Evolutionary conservation across 176 grass and related monocot species (phyloP).

Genomic region (Triticum timopheevii): DNA sequence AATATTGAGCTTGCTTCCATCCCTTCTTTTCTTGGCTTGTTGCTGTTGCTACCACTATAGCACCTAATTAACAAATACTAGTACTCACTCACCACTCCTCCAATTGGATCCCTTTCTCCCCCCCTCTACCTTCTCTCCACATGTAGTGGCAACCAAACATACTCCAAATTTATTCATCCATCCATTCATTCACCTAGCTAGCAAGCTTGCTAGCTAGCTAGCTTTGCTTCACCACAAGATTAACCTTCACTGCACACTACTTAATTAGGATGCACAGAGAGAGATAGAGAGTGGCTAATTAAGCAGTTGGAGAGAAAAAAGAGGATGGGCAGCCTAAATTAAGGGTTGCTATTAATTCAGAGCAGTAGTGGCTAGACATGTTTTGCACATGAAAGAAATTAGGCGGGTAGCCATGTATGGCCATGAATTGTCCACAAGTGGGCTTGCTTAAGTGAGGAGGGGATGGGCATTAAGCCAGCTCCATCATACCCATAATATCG

Average conservation of each 20-base stretch:
- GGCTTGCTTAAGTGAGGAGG: not conserved
- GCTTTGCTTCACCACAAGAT: not conserved
- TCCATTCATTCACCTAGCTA: not conserved
- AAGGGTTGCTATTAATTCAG: conserved; percentile 23
- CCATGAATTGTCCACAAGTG: conserved; percentile 26
- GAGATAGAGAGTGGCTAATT: not conserved
- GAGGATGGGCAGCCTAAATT: conserved; percentile 18
- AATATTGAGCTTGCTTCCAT: conserved; percentile 42
- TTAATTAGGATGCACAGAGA: not conserved
- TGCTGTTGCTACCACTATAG: not conserved
- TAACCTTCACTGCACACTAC: not conserved
- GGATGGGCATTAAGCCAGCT: conserved; percentile 23
- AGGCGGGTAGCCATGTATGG: not conserved
- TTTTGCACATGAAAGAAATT: conserved; percentile 39
- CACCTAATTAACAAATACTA: not conserved
- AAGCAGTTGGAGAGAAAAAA: not conserved
- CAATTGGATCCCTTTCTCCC: conserved; percentile 36
- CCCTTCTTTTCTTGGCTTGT: conserved; percentile 22
- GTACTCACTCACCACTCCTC: conserved; percentile 45
- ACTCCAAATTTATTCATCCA: not conserved
- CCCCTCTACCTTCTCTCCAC: not conserved
- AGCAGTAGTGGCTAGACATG: conserved; percentile 11
- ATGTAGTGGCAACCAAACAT: conserved; percentile 14
- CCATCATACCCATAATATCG: conserved; percentile 3
- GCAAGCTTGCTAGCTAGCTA: not conserved